Percentiles rank a stretch among this genome's conserved stretches.
Conservation (phyloP, 208 protist species). For the Crithidia brevicula region DNA sequence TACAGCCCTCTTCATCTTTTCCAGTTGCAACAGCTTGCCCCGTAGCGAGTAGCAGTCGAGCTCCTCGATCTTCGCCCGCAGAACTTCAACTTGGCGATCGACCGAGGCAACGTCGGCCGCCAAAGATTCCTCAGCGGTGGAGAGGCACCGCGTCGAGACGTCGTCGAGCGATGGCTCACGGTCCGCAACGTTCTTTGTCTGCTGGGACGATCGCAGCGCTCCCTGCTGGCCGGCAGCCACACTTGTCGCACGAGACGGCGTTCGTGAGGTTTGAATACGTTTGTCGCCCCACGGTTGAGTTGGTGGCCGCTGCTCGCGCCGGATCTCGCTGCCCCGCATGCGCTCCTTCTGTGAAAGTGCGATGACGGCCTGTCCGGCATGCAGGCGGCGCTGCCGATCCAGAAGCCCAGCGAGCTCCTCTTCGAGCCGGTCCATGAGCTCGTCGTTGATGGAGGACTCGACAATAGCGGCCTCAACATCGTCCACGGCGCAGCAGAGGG, state of each 20-base stretch:
- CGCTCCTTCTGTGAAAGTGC: conserved; percentile 36
- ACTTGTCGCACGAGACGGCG: conserved; percentile 20
- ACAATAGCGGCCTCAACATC: conserved; percentile 49
- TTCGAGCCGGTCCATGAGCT: conserved; percentile 52
- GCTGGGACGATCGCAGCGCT: not conserved
- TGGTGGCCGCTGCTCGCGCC: not conserved
- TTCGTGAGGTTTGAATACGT: conserved; percentile 30
- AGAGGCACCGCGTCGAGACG: conserved; percentile 7
- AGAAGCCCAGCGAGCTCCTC: conserved; percentile 43
- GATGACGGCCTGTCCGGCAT: conserved; percentile 44
- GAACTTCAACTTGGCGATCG: conserved; percentile 51
- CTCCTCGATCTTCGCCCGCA: conserved; percentile 39
- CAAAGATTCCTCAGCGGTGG: conserved; percentile 5
- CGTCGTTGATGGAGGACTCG: conserved; percentile 61
- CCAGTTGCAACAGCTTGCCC: conserved; percentile 64
- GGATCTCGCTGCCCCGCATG: conserved; percentile 17
- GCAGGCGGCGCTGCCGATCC: conserved; percentile 50
- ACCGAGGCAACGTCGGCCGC: conserved; percentile 26
- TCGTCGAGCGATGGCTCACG: not conserved
- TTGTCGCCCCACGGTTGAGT: conserved; percentile 1
- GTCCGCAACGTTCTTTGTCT: not conserved
- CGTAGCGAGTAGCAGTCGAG: conserved; percentile 55
- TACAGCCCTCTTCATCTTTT: conserved; percentile 50
- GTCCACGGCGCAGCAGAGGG: conserved; percentile 61
- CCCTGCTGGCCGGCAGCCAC: not conserved